Base-by-base conservation (phyloP, 2,329 filamentous ascomycete genomes). In the Diaporthe aspalathi region DNA sequence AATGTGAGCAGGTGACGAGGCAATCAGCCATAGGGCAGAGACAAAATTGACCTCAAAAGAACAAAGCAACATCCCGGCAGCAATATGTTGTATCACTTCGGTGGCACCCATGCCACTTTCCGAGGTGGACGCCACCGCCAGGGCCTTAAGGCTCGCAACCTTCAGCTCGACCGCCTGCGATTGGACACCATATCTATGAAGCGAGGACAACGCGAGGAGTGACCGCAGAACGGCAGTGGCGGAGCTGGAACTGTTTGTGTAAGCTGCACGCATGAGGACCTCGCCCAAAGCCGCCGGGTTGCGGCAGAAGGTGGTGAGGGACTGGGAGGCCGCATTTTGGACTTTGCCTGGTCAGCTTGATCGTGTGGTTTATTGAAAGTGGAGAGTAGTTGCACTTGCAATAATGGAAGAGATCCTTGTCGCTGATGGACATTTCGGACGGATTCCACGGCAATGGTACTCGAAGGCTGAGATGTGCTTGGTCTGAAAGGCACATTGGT, bases 261-360 rank as follows among this genome's bases (percentile, higher is more conserved):
- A 63, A 11, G 76, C 75, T 43, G 75, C 71, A 22, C 76, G 75
- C 38, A 76, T 54, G 14, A 78, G 69, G 4, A 74, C n/a, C 27
- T 74, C 70, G 0, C 76, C 74, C 24, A 77, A 65, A 35, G 69
- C 69, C 5, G 63, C 40, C 7, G 73, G 57, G 22, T 74, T 70
- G 35, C 74, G 74, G 20, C 75, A 74, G 65, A 77, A 75, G 8
- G 63, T 75, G 20, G 74, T 52, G 3, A 79, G 75, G n/a, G 76
- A 74, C 32, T 54, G 57, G 5, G 74, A 76, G 7, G 77, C 77
- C n/a, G 63, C 45, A 12, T n/a, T 22, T 22, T 63, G 57, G 57
- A 63, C 57, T 63, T 22, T 49, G 20, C 43, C 47, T 35, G 43
- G 40, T 63, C 29, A 63, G 60, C 16, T 9, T 17, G 20, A 35